Evolutionary conservation across 176 grass and related monocot species (phyloP).

Genomic region (Aechmea fasciata): DNA sequence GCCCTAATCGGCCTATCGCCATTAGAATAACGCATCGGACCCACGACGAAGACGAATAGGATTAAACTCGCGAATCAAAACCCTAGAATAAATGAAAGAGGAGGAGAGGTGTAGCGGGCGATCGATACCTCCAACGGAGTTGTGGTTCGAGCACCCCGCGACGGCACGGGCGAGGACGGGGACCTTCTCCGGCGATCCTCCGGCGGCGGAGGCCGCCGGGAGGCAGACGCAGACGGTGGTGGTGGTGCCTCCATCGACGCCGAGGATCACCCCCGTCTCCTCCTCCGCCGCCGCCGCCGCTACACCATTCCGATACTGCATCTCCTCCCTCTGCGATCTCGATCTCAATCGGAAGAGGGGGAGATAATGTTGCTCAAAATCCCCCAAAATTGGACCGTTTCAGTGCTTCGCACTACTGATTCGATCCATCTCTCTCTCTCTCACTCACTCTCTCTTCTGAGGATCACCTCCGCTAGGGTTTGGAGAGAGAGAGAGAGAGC

Average conservation of each 20-base stretch:
- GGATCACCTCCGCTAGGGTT: not conserved
- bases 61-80: not conserved
- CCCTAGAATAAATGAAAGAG: not conserved
- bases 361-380: too few relatives aligned
- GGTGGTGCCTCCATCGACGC: conserved; percentile 86
- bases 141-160: conserved; percentile 85
- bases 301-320: not conserved
- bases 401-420: too few relatives aligned
- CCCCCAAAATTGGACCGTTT: too few relatives aligned
- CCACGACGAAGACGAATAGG: too few relatives aligned
- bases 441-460: too few relatives aligned
- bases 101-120: not conserved
- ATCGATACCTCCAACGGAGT: conserved; percentile 76
- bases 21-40: too few relatives aligned
- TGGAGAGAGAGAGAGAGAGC: not conserved
- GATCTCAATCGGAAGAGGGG: too few relatives aligned
- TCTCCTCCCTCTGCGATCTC: not conserved
- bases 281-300: conserved; percentile 6
- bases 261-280: conserved; percentile 63
- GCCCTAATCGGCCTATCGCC: not conserved
- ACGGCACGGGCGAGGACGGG: conserved; percentile 67
- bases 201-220: conserved; percentile 31
- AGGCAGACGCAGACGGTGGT: conserved; percentile 98
- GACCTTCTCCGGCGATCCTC: conserved; percentile 26
- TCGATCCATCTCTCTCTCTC: too few relatives aligned